These are phyloP conservation scores for Scytalidium sp. DNA, from an alignment of 2,329 filamentous ascomycete genomes.

Conservation along the genomic window DNA sequence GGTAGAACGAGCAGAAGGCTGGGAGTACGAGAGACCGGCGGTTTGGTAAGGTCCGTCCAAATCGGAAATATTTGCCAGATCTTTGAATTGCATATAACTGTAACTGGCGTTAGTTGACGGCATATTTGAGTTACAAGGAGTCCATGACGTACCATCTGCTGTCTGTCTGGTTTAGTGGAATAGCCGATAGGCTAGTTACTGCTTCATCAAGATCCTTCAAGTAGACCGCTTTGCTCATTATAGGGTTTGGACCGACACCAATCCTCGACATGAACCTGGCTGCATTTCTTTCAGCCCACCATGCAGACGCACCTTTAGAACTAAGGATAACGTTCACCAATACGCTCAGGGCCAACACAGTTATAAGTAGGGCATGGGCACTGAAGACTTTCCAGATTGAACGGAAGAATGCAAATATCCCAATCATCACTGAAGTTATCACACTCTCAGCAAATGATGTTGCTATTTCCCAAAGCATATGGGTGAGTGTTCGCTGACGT, in stretches of 20 bases:
- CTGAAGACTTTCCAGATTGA: constrained; percentile 66
- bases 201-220: constrained; percentile 74
- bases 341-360: constrained; percentile 65
- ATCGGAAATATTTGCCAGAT: constrained; percentile 55
- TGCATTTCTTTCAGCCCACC: constrained; percentile 84
- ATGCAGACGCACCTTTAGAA: constrained; percentile 68
- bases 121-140: background rate
- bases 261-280: constrained; percentile 77
- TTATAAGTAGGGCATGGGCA: constrained; percentile 72
- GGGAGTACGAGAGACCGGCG: constrained; percentile 44
- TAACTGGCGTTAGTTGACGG: background rate
- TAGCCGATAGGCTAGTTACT: constrained; percentile 20
- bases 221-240: constrained; percentile 86
- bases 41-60: constrained; percentile 55
- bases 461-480: constrained; percentile 69
- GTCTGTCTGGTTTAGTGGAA: constrained; percentile 25
- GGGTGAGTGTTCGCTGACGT: constrained; percentile 56
- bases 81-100: constrained; percentile 59
- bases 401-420: constrained; percentile 63
- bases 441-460: constrained; percentile 74
- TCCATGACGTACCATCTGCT: constrained; percentile 45
- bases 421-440: constrained; percentile 73
- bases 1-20: constrained; percentile 48
- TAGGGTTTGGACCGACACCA: constrained; percentile 73
- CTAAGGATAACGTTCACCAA: constrained; percentile 73